These are phyloP conservation scores for Rubroboletus pulcherrimus DNA, from an alignment of 768 basidiomycete genomes.

Conservation along the genomic window DNA sequence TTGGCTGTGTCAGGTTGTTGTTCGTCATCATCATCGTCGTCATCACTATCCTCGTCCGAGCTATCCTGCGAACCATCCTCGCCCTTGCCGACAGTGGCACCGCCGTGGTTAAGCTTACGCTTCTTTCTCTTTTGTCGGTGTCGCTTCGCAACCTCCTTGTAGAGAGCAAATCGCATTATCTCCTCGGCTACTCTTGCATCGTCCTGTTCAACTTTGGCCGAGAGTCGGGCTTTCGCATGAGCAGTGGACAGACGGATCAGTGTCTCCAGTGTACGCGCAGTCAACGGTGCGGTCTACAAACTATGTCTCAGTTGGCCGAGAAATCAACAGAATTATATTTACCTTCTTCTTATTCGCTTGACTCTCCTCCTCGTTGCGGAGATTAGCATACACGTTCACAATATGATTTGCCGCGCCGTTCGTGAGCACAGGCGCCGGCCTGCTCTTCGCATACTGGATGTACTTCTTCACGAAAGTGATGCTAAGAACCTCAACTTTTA, in stretches of 20 bases:
- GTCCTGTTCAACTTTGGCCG: constrained; percentile 72
- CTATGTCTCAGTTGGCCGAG: constrained; percentile 12
- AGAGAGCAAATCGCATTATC: constrained; percentile 95
- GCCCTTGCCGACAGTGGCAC: constrained; percentile 47
- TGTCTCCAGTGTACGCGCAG: constrained; percentile 97
- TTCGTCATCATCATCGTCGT: constrained; percentile 47
- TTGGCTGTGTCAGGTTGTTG: constrained; percentile 33
- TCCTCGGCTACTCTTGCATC: constrained; percentile 92
- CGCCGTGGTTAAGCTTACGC: constrained; percentile 76
- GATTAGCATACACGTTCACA: constrained; percentile 83
- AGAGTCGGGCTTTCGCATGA: constrained; percentile 93
- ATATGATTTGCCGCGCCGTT: constrained; percentile 95
- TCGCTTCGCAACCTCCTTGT: constrained; percentile 92
- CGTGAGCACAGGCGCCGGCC: constrained; percentile 78
- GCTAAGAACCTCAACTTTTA: constrained; percentile 79
- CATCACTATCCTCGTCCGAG: constrained; percentile 34
- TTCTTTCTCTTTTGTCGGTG: constrained; percentile 67
- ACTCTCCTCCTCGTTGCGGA: constrained; percentile 87
- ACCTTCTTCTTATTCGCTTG: constrained; percentile 86
- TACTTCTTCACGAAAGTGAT: constrained; percentile 98
- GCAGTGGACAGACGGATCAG: constrained; percentile 97
- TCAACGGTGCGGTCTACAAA: constrained; percentile 87
- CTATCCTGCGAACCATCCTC: constrained; percentile 42
- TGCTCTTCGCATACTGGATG: constrained; percentile 94
- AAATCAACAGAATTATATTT: background rate